Evolutionary conservation across 1,284 basidiomycete species (phyloP).

Genomic region (Irpex rosettiformis): DNA sequence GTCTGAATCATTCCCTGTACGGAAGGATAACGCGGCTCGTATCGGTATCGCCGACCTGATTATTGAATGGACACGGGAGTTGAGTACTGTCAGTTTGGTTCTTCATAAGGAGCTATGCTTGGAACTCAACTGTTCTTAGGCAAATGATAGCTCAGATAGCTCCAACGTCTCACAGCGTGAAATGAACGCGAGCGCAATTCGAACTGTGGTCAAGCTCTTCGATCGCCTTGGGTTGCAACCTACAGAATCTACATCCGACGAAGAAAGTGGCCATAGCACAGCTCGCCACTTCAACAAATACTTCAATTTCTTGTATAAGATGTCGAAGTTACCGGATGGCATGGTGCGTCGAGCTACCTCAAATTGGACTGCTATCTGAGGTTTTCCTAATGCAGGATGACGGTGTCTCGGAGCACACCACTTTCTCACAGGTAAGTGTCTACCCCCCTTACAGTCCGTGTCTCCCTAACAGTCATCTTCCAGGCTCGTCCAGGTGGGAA

Average conservation of each 20-base stretch:
- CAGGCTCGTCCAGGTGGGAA: conserved; percentile 42
- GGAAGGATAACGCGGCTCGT: conserved; percentile 65
- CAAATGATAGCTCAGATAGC: conserved; percentile 8
- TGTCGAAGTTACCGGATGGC: conserved; percentile 44
- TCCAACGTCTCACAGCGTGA: conserved; percentile 43
- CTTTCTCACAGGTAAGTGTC: conserved; percentile 44
- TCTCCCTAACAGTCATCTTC: conserved; percentile 3
- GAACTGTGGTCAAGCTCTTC: conserved; percentile 71
- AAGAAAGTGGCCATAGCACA: conserved; percentile 66
- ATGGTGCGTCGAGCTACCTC: conserved; percentile 29
- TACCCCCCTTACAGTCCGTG: conserved; percentile 2
- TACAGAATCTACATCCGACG: conserved; percentile 53
- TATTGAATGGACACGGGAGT: conserved; percentile 70
- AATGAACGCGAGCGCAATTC: conserved; percentile 69
- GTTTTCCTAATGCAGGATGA: conserved; percentile 37
- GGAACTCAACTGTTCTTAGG: conserved; percentile 8
- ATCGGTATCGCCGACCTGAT: conserved; percentile 73
- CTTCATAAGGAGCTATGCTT: background rate
- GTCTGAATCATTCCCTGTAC: conserved; percentile 56
- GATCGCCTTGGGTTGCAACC: conserved; percentile 72
- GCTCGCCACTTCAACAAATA: conserved; percentile 80
- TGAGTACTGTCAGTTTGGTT: conserved; percentile 37
- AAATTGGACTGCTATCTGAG: background rate
- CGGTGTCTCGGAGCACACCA: conserved; percentile 48
- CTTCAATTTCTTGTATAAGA: conserved; percentile 60